A percentile compares a stretch with the other conserved stretches of the same genome.
These are phyloP conservation scores for Didymella pinodella DNA, from an alignment of 2,329 filamentous ascomycete species.

Conservation along the genomic window DNA sequence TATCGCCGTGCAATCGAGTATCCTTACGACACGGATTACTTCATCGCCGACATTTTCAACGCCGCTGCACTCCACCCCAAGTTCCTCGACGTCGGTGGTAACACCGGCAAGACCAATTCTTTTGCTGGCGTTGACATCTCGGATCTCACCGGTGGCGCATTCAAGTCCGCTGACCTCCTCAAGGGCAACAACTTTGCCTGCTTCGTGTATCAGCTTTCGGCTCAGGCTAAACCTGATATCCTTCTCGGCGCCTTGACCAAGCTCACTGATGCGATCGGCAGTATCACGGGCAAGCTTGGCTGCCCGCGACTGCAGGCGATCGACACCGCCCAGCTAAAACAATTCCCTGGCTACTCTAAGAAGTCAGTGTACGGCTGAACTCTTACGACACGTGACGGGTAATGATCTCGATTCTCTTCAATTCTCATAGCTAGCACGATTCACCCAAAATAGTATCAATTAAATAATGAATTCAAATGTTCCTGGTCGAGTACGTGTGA, in stretches of 20 bases:
- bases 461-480: too few relatives aligned
- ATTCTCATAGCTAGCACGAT: not conserved
- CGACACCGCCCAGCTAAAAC: conserved; percentile 25
- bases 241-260: conserved; percentile 25
- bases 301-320: conserved; percentile 30
- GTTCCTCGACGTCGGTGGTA: conserved; percentile 35
- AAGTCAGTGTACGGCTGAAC: conserved; percentile 27
- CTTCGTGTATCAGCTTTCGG: conserved; percentile 29
- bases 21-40: conserved; percentile 33
- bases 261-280: conserved; percentile 27
- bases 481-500: not conserved
- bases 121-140: conserved; percentile 30
- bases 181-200: conserved; percentile 31
- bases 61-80: conserved; percentile 33
- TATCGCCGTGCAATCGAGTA: conserved; percentile 34
- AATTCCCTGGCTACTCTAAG: conserved; percentile 33
- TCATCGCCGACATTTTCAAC: conserved; percentile 29
- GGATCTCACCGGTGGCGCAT: conserved; percentile 29
- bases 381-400: not conserved
- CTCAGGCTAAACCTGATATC: conserved; percentile 34
- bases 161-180: conserved; percentile 23
- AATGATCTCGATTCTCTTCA: not conserved
- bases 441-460: not conserved
- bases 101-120: conserved; percentile 34
- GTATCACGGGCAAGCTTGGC: conserved; percentile 23